These are phyloP conservation scores for Rhodofomes roseus DNA, from an alignment of 1,284 basidiomycete genomes.

Conservation along the genomic window DNA sequence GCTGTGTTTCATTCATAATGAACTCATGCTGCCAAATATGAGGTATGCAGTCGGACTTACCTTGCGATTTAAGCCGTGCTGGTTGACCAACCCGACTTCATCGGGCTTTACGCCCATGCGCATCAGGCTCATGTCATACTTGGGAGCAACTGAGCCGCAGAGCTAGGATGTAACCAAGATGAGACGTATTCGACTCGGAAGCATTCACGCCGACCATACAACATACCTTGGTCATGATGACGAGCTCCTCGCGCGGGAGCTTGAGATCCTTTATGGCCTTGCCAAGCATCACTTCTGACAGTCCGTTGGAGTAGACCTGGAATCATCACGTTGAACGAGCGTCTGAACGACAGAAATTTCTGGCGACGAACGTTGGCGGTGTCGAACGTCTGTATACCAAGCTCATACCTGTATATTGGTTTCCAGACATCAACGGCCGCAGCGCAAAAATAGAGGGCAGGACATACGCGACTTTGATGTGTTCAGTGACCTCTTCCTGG, in stretches of 20 bases:
- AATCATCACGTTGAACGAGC: neutral
- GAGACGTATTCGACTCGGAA: neutral
- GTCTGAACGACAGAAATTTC: neutral
- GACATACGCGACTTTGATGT: constrained; percentile 37
- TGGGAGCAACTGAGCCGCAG: constrained; percentile 17
- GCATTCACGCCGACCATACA: neutral
- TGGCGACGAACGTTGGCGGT: constrained; percentile 36
- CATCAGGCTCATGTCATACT: constrained; percentile 37
- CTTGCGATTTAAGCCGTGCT: constrained; percentile 38
- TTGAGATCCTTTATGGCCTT: constrained; percentile 54
- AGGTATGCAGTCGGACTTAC: constrained; percentile 21
- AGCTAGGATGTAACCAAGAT: constrained; percentile 1
- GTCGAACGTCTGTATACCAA: constrained; percentile 51
- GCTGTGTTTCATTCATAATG: constrained; percentile 18
- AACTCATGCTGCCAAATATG: too few species aligned
- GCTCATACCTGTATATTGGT: constrained; percentile 24
- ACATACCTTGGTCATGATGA: constrained; percentile 51
- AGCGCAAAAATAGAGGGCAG: too few species aligned
- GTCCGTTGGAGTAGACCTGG: constrained; percentile 43
- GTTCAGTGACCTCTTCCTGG: constrained; percentile 35
- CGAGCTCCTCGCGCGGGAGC: constrained; percentile 54
- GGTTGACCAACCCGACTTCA: constrained; percentile 33
- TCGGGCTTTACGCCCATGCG: constrained; percentile 15
- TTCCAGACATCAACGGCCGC: too few species aligned
- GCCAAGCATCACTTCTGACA: constrained; percentile 54